Evolutionary conservation across 1,284 basidiomycete species (phyloP).

Genomic region (Irpex rosettiformis): DNA sequence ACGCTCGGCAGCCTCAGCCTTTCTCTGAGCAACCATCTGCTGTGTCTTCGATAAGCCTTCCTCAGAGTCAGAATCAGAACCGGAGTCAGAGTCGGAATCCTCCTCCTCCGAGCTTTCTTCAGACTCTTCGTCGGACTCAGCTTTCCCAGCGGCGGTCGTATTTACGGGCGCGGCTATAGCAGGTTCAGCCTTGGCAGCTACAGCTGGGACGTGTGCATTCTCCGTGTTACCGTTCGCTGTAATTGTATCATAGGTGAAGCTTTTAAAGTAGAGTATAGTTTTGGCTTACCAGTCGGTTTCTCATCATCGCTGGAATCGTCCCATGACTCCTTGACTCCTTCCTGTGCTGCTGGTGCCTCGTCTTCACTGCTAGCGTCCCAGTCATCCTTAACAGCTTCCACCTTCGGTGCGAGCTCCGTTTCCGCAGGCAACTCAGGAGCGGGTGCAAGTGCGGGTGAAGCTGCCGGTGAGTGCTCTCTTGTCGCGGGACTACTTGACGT

Average conservation of each 20-base stretch:
- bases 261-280: background rate
- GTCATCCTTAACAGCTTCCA: conserved; percentile 64
- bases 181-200: conserved; percentile 19
- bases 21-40: conserved; percentile 70
- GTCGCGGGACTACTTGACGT: conserved; percentile 37
- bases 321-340: conserved; percentile 77
- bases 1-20: conserved; percentile 82
- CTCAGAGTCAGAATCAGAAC: conserved; percentile 41
- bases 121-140: conserved; percentile 32
- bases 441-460: conserved; percentile 44
- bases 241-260: background rate
- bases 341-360: conserved; percentile 26
- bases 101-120: conserved; percentile 40
- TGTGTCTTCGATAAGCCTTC: conserved; percentile 67
- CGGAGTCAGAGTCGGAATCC: conserved; percentile 35
- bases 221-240: background rate
- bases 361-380: conserved; percentile 79
- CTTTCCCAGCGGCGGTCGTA: conserved; percentile 26
- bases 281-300: conserved; percentile 18
- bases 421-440: conserved; percentile 27
- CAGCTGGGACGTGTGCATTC: conserved; percentile 12
- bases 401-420: conserved; percentile 21
- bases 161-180: conserved; percentile 13
- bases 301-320: conserved; percentile 77
- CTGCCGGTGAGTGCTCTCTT: conserved; percentile 36